A percentile compares a stretch with the other conserved stretches of the same genome.
These are phyloP conservation scores for Boletus mariae DNA, from an alignment of 1,284 basidiomycete species.

Conservation along the genomic window DNA sequence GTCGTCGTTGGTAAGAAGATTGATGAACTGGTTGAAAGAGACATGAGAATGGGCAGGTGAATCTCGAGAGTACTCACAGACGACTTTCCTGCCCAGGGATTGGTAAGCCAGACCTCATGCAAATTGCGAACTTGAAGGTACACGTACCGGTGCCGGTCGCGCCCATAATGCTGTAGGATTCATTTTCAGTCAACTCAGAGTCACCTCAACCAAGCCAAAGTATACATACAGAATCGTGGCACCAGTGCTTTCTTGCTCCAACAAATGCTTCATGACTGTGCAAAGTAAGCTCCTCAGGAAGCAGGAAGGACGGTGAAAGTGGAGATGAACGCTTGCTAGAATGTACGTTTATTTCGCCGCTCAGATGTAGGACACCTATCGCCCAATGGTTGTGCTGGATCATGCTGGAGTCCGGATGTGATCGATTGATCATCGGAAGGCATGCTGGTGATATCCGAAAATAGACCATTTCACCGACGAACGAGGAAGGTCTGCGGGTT, in stretches of 20 bases:
- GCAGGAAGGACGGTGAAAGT: background rate
- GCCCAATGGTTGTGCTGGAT: background rate
- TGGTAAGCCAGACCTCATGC: background rate
- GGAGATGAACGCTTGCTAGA: background rate
- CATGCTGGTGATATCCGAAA: background rate
- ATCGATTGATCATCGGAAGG: too few species aligned
- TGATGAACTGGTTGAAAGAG: background rate
- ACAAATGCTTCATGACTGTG: background rate
- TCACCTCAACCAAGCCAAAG: background rate
- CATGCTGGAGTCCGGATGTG: too few species aligned
- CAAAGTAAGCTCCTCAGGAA: background rate
- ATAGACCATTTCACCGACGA: too few species aligned
- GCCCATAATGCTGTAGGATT: constrained; percentile 6
- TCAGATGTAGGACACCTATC: background rate
- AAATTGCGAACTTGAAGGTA: background rate
- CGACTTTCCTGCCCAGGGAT: constrained; percentile 5
- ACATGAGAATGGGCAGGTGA: background rate
- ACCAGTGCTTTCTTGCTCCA: background rate
- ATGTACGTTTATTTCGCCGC: background rate
- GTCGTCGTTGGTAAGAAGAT: constrained; percentile 2
- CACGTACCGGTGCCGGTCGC: constrained; percentile 10
- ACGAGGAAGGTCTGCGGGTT: too few species aligned
- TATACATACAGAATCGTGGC: background rate
- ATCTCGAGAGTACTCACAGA: background rate
- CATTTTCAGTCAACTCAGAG: background rate